Evolutionary conservation across 495 filamentous ascomycete species (phyloP).

Genomic region (Lepidopterella palustris): DNA sequence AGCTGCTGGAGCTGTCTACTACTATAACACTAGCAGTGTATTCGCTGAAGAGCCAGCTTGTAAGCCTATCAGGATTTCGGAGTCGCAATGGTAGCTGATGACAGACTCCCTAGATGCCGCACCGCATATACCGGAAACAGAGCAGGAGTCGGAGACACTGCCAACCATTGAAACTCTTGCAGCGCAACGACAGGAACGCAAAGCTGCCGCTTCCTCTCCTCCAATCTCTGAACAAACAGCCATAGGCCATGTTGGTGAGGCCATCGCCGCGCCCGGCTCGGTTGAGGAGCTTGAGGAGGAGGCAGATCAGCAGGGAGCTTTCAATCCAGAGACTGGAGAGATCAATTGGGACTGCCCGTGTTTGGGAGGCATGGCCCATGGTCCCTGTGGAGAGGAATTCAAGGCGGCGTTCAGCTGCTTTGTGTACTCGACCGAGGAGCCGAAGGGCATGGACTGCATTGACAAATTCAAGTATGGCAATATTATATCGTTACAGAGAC

Average conservation of each 20-base stretch:
- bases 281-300: constrained; percentile 65
- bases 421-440: constrained; percentile 85
- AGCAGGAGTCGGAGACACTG: constrained; percentile 30
- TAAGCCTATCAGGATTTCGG: constrained; percentile 41
- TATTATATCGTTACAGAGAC: background rate
- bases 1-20: constrained; percentile 76
- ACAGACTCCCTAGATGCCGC: constrained; percentile 11
- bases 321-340: constrained; percentile 97
- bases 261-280: constrained; percentile 13
- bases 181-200: constrained; percentile 27
- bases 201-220: background rate
- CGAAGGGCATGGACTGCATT: constrained; percentile 98
- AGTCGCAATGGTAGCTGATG: constrained; percentile 11
- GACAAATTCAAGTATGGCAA: constrained; percentile 84
- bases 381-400: constrained; percentile 93
- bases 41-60: constrained; percentile 79
- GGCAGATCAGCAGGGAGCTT: constrained; percentile 78
- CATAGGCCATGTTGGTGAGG: background rate
- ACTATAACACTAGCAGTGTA: constrained; percentile 79
- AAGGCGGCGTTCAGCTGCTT: constrained; percentile 95
- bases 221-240: background rate
- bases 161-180: constrained; percentile 34
- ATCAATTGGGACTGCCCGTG: constrained; percentile 99
- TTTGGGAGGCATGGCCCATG: constrained; percentile 93
- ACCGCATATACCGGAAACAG: constrained; percentile 26